Conservation (phyloP, 495 filamentous ascomycete genomes). For the Hyaloscypha hepaticicola region DNA sequence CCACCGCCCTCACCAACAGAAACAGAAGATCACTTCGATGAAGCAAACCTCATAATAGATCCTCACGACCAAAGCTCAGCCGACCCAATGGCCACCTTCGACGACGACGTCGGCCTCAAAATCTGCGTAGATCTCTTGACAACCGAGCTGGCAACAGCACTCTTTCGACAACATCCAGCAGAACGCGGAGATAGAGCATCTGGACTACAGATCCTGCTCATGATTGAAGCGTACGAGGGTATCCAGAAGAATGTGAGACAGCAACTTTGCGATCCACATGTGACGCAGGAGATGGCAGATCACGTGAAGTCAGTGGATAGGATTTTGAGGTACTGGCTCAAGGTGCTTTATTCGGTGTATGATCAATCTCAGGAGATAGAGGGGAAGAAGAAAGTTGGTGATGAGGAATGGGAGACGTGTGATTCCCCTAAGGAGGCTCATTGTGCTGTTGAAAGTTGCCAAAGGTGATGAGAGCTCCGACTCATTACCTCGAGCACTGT, state of each 20-base stretch:
- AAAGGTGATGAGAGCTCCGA: not conserved
- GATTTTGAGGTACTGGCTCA: slow-evolving; percentile 29
- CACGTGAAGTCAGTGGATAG: slow-evolving; percentile 18
- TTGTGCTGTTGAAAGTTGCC: too few species aligned
- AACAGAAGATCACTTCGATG: slow-evolving; percentile 5
- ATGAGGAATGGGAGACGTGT: not conserved
- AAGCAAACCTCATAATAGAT: not conserved
- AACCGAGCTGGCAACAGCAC: slow-evolving; percentile 23
- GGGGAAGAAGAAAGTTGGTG: not conserved
- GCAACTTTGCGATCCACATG: slow-evolving; percentile 12
- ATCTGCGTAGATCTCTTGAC: slow-evolving; percentile 28
- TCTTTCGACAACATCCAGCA: slow-evolving; percentile 20
- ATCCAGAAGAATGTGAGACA: slow-evolving; percentile 23
- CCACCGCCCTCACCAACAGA: not conserved
- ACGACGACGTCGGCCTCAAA: slow-evolving; percentile 23
- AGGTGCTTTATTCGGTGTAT: slow-evolving; percentile 29
- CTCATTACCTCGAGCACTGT: too few species aligned
- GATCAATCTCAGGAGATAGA: slow-evolving; percentile 13
- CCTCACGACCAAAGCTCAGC: not conserved
- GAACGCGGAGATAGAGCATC: slow-evolving; percentile 25
- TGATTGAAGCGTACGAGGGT: slow-evolving; percentile 32
- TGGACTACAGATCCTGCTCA: slow-evolving; percentile 30
- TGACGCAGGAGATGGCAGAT: slow-evolving; percentile 4
- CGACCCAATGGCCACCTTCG: not conserved
- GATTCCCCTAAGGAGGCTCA: not conserved